These are phyloP conservation scores for Plectosphaerella plurivora DNA, from an alignment of 2,329 filamentous ascomycete genomes.

Conservation along the genomic window DNA sequence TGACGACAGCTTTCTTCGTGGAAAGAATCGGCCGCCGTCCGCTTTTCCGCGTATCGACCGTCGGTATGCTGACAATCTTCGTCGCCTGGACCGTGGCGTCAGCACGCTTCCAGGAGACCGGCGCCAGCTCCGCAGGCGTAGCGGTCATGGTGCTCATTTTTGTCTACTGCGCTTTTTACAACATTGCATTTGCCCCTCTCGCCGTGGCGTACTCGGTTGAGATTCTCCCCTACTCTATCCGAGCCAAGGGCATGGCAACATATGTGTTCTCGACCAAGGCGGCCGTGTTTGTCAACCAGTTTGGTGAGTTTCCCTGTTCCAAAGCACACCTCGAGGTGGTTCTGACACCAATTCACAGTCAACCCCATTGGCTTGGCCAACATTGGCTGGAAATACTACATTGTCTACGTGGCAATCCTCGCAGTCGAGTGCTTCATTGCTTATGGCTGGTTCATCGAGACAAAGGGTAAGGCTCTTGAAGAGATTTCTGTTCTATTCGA, in stretches of 20 bases:
- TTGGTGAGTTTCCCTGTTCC: not conserved
- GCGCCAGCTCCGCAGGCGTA: slow-evolving; percentile 11
- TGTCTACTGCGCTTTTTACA: slow-evolving; percentile 25
- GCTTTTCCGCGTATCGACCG: slow-evolving; percentile 12
- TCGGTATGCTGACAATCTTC: slow-evolving; percentile 11
- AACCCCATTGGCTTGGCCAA: slow-evolving; percentile 16
- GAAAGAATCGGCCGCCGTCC: slow-evolving; percentile 19
- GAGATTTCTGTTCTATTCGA: slow-evolving; percentile 1
- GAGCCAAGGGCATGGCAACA: slow-evolving; percentile 28
- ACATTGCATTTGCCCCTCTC: slow-evolving; percentile 12
- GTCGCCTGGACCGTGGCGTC: slow-evolving; percentile 12
- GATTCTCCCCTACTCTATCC: slow-evolving; percentile 21
- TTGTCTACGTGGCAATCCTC: slow-evolving; percentile 9
- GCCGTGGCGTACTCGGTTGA: slow-evolving; percentile 18
- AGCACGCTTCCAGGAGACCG: slow-evolving; percentile 3
- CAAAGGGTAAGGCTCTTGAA: slow-evolving; percentile 7
- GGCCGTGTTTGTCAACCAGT: slow-evolving; percentile 4
- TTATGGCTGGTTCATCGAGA: slow-evolving; percentile 1
- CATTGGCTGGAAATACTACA: slow-evolving; percentile 20
- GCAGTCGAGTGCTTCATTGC: slow-evolving; percentile 5
- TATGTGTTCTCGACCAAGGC: slow-evolving; percentile 12
- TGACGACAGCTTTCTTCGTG: slow-evolving; percentile 18
- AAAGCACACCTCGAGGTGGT: not conserved
- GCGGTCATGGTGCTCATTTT: slow-evolving; percentile 26
- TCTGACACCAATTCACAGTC: not conserved